Evolutionary conservation across 2,329 filamentous ascomycete genomes (phyloP).

Genomic region (Lachnellula hyalina): DNA sequence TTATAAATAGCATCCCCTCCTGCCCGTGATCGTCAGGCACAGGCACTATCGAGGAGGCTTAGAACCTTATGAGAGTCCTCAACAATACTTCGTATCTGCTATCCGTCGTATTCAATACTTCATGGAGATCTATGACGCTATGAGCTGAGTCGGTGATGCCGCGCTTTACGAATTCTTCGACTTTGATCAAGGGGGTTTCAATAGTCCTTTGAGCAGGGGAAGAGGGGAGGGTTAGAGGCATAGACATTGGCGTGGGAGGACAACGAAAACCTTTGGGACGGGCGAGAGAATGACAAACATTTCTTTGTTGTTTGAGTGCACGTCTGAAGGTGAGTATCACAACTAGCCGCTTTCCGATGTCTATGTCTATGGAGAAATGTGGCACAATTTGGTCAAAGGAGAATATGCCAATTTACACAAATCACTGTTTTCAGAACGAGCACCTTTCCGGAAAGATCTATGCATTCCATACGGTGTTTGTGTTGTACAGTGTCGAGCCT

Average conservation of each 20-base stretch:
- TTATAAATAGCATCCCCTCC: not conserved
- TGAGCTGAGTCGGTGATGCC: not conserved
- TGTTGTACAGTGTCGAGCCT: constrained; percentile 27
- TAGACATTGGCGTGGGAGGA: not conserved
- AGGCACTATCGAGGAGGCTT: not conserved
- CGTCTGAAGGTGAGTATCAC: not conserved
- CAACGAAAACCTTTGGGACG: not conserved
- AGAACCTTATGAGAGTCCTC: not conserved
- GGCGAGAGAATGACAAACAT: not conserved
- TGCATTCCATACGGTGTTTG: constrained; percentile 24
- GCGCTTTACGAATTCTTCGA: not conserved
- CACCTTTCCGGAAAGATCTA: not conserved
- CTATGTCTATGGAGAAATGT: not conserved
- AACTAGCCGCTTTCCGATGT: not conserved
- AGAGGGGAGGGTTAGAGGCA: not conserved
- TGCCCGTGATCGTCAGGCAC: not conserved
- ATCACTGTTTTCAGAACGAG: not conserved
- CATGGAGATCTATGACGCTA: no score
- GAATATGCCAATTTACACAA: not conserved
- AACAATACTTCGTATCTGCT: no score
- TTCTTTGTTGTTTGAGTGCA: not conserved
- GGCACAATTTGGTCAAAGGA: not conserved
- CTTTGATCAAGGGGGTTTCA: not conserved
- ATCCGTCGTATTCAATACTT: no score
- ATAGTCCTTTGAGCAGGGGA: not conserved